phyloP scores from a whole-genome alignment of 2,329 filamentous ascomycete genomes.

The Leptosphaerulina australis region DNA sequence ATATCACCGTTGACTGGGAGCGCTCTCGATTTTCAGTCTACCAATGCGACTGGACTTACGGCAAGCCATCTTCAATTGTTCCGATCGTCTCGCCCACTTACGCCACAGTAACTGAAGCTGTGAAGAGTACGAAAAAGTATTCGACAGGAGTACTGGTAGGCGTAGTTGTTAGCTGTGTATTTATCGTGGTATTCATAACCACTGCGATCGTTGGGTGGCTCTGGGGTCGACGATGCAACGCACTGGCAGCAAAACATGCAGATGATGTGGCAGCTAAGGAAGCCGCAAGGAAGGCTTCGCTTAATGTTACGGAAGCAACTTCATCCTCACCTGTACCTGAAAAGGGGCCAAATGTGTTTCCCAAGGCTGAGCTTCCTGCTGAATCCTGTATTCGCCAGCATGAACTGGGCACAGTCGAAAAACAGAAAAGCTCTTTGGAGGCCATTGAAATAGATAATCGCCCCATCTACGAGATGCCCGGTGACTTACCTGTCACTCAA shows the following conservation, averaged over 20 bases:
- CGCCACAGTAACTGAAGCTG: conserved; percentile 8
- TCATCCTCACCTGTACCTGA: conserved; percentile 32
- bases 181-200: conserved; percentile 42
- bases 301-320: conserved; percentile 30
- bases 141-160: conserved; percentile 51
- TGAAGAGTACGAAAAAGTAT: conserved; percentile 14
- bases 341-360: conserved; percentile 45
- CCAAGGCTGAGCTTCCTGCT: conserved; percentile 54
- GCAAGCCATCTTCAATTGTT: conserved; percentile 34
- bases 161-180: conserved; percentile 50
- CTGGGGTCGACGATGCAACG: conserved; percentile 38
- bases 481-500: conserved; percentile 61
- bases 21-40: conserved; percentile 55
- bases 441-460: conserved; percentile 43
- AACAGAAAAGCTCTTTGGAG: conserved; percentile 26
- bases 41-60: conserved; percentile 45
- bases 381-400: conserved; percentile 31
- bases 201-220: conserved; percentile 44
- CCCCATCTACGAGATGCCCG: conserved; percentile 58
- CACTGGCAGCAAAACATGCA: conserved; percentile 34
- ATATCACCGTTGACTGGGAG: conserved; percentile 58
- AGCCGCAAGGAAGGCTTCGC: conserved; percentile 26
- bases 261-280: conserved; percentile 30
- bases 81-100: conserved; percentile 44
- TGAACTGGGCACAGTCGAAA: conserved; percentile 23